phyloP scores from a whole-genome alignment of 441 rosid species.

The Theobroma grandiflorum region DNA sequence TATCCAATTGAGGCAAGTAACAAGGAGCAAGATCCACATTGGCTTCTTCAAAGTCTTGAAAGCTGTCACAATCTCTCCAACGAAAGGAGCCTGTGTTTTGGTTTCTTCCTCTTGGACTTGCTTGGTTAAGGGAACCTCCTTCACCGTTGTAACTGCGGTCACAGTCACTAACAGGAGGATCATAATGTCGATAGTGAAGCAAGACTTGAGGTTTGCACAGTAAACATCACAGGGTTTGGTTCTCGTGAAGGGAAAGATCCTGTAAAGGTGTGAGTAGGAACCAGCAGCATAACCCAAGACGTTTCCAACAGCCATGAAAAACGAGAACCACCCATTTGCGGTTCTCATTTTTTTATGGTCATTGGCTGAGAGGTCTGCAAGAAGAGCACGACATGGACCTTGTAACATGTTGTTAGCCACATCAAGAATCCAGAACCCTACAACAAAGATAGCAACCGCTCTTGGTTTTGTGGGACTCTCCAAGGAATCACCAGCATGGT shows the following conservation, averaged over 20 bases:
- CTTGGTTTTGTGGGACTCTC: conserved; percentile 52
- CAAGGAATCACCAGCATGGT: conserved; percentile 60
- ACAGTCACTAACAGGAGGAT: conserved; percentile 55
- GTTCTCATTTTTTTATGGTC: conserved; percentile 62
- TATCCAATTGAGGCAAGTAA: conserved; percentile 82
- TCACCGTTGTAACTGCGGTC: conserved; percentile 52
- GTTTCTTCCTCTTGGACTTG: conserved; percentile 32
- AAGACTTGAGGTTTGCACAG: conserved; percentile 87
- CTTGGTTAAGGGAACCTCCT: conserved; percentile 57
- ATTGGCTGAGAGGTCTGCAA: conserved; percentile 76
- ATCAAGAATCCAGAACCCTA: conserved; percentile 94
- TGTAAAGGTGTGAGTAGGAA: conserved; percentile 52
- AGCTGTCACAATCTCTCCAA: conserved; percentile 56
- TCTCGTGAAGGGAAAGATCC: conserved; percentile 66
- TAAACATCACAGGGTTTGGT: conserved; percentile 77
- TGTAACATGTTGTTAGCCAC: conserved; percentile 89
- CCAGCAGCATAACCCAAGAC: conserved; percentile 88
- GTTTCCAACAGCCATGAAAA: conserved; percentile 95
- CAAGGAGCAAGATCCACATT: conserved; percentile 81
- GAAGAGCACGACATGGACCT: conserved; percentile 87
- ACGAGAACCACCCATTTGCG: conserved; percentile 74
- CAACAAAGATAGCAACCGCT: conserved; percentile 72
- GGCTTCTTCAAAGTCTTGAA: conserved; percentile 62
- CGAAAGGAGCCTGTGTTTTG: conserved; percentile 36
- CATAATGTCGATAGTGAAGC: conserved; percentile 69